A percentile compares a stretch with the other conserved stretches of the same genome.
These are phyloP conservation scores for Curvularia hawaiiensis DNA, from an alignment of 2,329 filamentous ascomycete genomes.

Conservation along the genomic window DNA sequence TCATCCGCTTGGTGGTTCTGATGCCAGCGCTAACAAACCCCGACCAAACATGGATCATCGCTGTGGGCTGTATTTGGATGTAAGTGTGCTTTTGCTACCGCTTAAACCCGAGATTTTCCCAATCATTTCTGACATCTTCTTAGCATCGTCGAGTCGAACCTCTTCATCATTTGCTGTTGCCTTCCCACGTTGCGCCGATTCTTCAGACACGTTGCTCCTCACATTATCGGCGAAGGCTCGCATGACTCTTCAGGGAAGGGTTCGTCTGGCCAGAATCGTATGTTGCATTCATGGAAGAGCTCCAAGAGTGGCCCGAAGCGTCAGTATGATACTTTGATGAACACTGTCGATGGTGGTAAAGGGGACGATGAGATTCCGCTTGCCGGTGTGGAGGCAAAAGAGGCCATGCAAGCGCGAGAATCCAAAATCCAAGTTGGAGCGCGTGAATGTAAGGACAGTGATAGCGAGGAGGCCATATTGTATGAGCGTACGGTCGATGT, in stretches of 20 bases:
- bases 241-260: slow-evolving; percentile 8
- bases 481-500: slow-evolving; percentile 27
- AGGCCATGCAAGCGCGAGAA: slow-evolving; percentile 1
- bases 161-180: slow-evolving; percentile 51
- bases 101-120: neutral
- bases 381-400: neutral
- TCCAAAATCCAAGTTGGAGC: slow-evolving; percentile 3
- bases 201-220: slow-evolving; percentile 46
- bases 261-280: slow-evolving; percentile 10
- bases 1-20: slow-evolving; percentile 20
- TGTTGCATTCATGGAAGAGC: slow-evolving; percentile 18
- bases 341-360: slow-evolving; percentile 18
- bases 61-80: slow-evolving; percentile 19
- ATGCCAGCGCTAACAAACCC: slow-evolving; percentile 20
- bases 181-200: slow-evolving; percentile 51
- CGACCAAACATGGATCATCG: slow-evolving; percentile 25
- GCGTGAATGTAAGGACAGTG: slow-evolving; percentile 12
- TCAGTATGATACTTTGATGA: slow-evolving; percentile 24
- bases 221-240: slow-evolving; percentile 18
- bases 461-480: slow-evolving; percentile 28
- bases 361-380: slow-evolving; percentile 17
- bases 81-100: slow-evolving; percentile 5
- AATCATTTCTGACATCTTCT: neutral
- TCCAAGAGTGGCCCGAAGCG: slow-evolving; percentile 12
- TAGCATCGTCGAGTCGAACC: slow-evolving; percentile 49